Conservation (phyloP, 768 basidiomycete species). For the Lepiota venenata region DNA sequence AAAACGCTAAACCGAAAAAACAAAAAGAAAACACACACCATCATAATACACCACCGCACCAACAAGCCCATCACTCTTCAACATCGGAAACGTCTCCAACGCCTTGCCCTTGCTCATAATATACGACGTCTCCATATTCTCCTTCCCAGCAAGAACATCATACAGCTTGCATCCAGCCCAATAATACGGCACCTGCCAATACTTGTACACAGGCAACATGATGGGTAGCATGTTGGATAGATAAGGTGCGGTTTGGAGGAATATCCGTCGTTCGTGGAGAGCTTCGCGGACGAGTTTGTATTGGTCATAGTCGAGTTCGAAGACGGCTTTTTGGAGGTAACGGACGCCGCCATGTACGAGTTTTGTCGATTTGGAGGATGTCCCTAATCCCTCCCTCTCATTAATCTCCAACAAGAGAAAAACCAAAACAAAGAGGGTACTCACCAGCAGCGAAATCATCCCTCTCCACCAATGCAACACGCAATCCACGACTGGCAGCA, state of each 20-base stretch:
- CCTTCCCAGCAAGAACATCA: slow-evolving; percentile 90
- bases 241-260: slow-evolving; percentile 95
- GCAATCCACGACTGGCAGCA: slow-evolving; percentile 87
- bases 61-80: slow-evolving; percentile 88
- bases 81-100: slow-evolving; percentile 93
- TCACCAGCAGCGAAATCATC: slow-evolving; percentile 89
- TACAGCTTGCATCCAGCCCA: slow-evolving; percentile 95
- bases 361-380: slow-evolving; percentile 96
- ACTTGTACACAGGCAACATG: slow-evolving; percentile 97
- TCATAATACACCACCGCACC: slow-evolving; percentile 98
- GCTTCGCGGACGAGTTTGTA: slow-evolving; percentile 97
- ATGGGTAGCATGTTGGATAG: slow-evolving; percentile 91
- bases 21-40: slow-evolving; percentile 44
- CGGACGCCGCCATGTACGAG: slow-evolving; percentile 97
- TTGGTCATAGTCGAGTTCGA: slow-evolving; percentile 95
- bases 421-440: slow-evolving; percentile 15
- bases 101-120: slow-evolving; percentile 94
- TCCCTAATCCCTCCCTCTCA: too few species aligned
- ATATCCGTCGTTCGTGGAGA: slow-evolving; percentile 87
- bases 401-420: neutral
- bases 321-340: slow-evolving; percentile 94
- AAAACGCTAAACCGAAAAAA: too few species aligned
- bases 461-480: slow-evolving; percentile 89
- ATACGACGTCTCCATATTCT: slow-evolving; percentile 96
- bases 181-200: slow-evolving; percentile 98